Conservation (phyloP, 2,329 filamentous ascomycete genomes). For the Colletotrichum tropicale region DNA sequence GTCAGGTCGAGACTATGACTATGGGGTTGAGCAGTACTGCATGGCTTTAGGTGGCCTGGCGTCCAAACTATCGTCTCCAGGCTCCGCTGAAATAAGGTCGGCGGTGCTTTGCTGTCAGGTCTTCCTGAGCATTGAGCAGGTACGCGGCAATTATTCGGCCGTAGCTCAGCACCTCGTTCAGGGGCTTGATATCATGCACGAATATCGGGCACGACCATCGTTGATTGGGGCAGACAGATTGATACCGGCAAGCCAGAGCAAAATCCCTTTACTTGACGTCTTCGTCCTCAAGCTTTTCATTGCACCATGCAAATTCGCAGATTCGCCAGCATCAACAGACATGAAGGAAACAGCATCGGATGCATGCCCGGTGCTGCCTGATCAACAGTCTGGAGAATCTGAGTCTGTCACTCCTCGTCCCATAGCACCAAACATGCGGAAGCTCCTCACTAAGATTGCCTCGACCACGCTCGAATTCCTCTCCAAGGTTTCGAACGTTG, state of each 20-base stretch:
- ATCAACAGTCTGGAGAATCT: slow-evolving; percentile 25
- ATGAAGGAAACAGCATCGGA: slow-evolving; percentile 18
- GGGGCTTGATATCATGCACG: slow-evolving; percentile 47
- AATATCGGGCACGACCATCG: slow-evolving; percentile 40
- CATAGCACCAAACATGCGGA: slow-evolving; percentile 41
- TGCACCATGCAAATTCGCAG: slow-evolving; percentile 45
- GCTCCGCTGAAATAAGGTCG: slow-evolving; percentile 34
- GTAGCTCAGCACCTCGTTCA: slow-evolving; percentile 47
- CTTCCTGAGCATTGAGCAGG: slow-evolving; percentile 52
- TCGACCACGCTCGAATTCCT: slow-evolving; percentile 36
- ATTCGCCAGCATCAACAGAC: slow-evolving; percentile 25
- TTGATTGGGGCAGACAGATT: slow-evolving; percentile 29
- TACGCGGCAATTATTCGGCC: slow-evolving; percentile 40
- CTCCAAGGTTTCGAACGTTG: slow-evolving; percentile 27
- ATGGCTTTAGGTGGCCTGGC: slow-evolving; percentile 44
- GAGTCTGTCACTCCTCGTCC: slow-evolving; percentile 28
- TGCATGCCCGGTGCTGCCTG: slow-evolving; percentile 22
- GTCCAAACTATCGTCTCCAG: slow-evolving; percentile 37
- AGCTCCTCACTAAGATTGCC: slow-evolving; percentile 36
- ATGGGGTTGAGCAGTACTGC: slow-evolving; percentile 46
- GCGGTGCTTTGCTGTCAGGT: slow-evolving; percentile 50
- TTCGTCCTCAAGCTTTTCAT: slow-evolving; percentile 47
- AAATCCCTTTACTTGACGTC: slow-evolving; percentile 42
- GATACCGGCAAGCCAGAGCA: slow-evolving; percentile 32
- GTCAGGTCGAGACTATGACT: slow-evolving; percentile 21